Percentiles rank a stretch among this genome's conserved stretches.
phyloP scores from a whole-genome alignment of 208 protist species.

The Acanthamoeba sp. region DNA sequence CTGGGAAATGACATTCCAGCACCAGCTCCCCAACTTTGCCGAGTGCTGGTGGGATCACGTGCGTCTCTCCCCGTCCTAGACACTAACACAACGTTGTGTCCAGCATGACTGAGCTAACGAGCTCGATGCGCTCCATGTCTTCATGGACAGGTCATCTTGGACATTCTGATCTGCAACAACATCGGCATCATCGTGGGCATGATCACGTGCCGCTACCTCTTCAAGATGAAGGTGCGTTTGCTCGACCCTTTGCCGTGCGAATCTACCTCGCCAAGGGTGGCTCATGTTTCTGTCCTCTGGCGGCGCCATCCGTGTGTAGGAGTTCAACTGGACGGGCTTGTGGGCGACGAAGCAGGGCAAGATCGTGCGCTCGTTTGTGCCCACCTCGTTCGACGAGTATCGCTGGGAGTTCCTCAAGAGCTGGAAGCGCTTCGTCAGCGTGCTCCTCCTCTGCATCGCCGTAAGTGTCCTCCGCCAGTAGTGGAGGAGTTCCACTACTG shows the following conservation, averaged over 20 bases:
- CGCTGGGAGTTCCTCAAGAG: constrained; percentile 93
- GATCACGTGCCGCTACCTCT: constrained; percentile 82
- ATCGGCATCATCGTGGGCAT: constrained; percentile 95
- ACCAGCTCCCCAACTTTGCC: constrained; percentile 96
- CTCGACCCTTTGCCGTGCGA: too few relatives aligned
- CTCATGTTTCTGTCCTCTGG: not conserved
- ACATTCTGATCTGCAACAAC: constrained; percentile 96
- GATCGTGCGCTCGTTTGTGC: constrained; percentile 33
- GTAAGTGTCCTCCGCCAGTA: constrained; percentile 79
- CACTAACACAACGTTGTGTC: too few relatives aligned
- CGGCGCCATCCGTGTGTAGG: constrained; percentile 44
- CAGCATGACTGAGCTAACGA: too few relatives aligned
- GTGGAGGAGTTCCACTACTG: not conserved
- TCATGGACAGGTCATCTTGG: constrained; percentile 95
- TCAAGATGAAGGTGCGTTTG: constrained; percentile 84
- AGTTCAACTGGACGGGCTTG: constrained; percentile 77
- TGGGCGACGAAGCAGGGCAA: constrained; percentile 52
- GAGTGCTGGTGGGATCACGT: constrained; percentile 98
- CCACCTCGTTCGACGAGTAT: constrained; percentile 85
- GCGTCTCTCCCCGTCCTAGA: constrained; percentile 64
- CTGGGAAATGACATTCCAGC: constrained; percentile 96
- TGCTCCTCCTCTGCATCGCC: constrained; percentile 83
- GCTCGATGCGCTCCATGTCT: too few relatives aligned
- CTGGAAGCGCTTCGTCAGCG: constrained; percentile 82
- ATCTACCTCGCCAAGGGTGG: not conserved